Base-by-base conservation (phyloP, 2,329 filamentous ascomycete species). In the Cadophora gregata region DNA sequence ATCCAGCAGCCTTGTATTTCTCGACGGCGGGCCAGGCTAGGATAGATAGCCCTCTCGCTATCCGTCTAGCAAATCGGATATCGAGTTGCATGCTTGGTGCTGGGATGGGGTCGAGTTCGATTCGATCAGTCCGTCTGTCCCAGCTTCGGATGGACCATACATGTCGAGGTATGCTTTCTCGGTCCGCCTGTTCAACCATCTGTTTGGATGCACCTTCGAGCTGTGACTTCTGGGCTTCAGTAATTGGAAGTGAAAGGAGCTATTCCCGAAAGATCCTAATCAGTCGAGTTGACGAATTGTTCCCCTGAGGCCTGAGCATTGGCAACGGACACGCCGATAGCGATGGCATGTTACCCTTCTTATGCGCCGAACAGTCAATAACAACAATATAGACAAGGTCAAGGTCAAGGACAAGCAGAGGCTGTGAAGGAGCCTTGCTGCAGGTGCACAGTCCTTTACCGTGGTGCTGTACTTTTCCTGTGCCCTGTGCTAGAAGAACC, bases 301-400 rank as follows among this genome's bases (percentile, higher is more conserved):
- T 24, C 33, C n/a, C 55, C 42, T 38, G 33, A 58, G 31, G 6
- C 33, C 33, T 42, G 55, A 19, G 31, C 14, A 25, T 58, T 58
- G 33, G 55, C 55, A 58, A 38, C 55, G 55, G 55, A 38, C 33
- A 58, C 31, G 31, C 55, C 55, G 55, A 58, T 58, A 38, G 55
- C 33, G 21, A 58, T 58, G 31, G 55, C 55, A 58, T 58, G 55
- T 58, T 38, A 38, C 55, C n/a, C 50, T 31, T 31, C 50, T 31
- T 53, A 58, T 25, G 31, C 12, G 12, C 53, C 31, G 7, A n/a
- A 36, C 4, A 14, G 16, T 16, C 16, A 21, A 56, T 3, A n/a
- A n/a, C n/a, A n/a, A n/a, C n/a, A n/a, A 12, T 19, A 42, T 21
- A 55, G 12, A 31, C 27, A 29, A 31, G 27, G 31, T 36, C 53